Base-by-base conservation (phyloP, 352 stramenopile species). In the Globisporangium sylvaticum region DNA sequence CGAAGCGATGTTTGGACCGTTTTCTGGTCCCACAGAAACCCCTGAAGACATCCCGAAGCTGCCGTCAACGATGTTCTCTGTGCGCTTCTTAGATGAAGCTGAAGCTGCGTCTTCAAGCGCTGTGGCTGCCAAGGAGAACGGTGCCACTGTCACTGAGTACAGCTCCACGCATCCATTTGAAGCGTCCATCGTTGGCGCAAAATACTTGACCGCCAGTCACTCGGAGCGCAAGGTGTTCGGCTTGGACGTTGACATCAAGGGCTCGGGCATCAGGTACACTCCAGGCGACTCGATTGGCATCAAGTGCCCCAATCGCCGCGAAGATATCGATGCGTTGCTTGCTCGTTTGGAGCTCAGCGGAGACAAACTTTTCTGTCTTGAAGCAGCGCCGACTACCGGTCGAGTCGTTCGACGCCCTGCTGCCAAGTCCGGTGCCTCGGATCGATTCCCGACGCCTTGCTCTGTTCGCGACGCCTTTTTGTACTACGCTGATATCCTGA, bases 281-380 rank as follows among this genome's bases (percentile, higher is more conserved):
- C 91, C 91, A 1, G 91, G 91, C 4, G 91, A 97, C 58, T 89
- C 88, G 20, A 88, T 97, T 27, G 90, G 90, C 2, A 73, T 97
- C 69, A 84, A 90, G 65, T 97, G 89, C 42, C 83, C 88, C 0
- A 97, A 97, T 71, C 72, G 74, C 34, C 32, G n/a, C 3, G 68
- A 78, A 48, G 83, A 90, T 39, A 87, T 95, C 29, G 77, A 88
- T 29, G 87, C 75, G 2, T 57, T 96, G n/a, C 72, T 96, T 12
- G 48, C 70, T 20, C 76, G 81, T 7, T 66, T 96, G 0, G 71
- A 79, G 9, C 34, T 90, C 8, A 74, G 66, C 52, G 82, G 81
- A 1, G 57, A 66, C 24, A 67, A 74, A 18, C 10, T 78, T 3
- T 67, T 89, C 44, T 73, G 37, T 4, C 52, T 83, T 7, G 83